Evolutionary conservation across 2,329 filamentous ascomycete species (phyloP).

Genomic region (Aureobasidium mangrovei): DNA sequence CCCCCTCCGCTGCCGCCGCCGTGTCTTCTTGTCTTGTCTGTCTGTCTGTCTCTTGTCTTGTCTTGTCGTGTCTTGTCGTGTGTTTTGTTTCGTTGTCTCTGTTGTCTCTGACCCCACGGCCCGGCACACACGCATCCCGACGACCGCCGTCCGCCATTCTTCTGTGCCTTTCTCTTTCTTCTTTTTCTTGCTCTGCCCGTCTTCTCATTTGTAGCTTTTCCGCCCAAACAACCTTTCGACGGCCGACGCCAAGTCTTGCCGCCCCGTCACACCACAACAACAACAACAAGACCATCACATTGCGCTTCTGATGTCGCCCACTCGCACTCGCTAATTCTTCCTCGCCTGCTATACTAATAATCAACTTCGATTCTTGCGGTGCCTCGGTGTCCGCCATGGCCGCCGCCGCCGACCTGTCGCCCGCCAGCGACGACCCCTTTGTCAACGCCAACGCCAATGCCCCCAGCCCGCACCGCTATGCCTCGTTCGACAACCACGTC

Average conservation of each 20-base stretch:
- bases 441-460: slow-evolving; percentile 1
- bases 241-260: not conserved
- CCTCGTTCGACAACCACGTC: slow-evolving; percentile 70
- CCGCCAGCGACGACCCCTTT: slow-evolving; percentile 4
- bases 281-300: slow-evolving; percentile 7
- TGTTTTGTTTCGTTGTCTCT: too few species aligned
- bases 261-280: slow-evolving; percentile 3
- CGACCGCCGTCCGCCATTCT: not conserved
- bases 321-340: slow-evolving; percentile 11
- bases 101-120: too few species aligned
- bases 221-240: slow-evolving; percentile 6
- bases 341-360: not conserved
- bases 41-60: too few species aligned
- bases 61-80: too few species aligned
- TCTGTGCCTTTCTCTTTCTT: not conserved
- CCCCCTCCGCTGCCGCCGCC: too few species aligned
- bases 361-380: not conserved
- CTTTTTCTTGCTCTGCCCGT: slow-evolving; percentile 3
- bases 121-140: too few species aligned
- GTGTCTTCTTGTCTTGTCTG: too few species aligned
- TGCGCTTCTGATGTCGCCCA: slow-evolving; percentile 4
- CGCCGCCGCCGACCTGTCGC: slow-evolving; percentile 6
- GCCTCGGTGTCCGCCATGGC: slow-evolving; percentile 2
- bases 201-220: not conserved
- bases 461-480: slow-evolving; percentile 56